Conservation (phyloP, 2,329 filamentous ascomycete species). For the Fusarium neocosmosporiellum region DNA sequence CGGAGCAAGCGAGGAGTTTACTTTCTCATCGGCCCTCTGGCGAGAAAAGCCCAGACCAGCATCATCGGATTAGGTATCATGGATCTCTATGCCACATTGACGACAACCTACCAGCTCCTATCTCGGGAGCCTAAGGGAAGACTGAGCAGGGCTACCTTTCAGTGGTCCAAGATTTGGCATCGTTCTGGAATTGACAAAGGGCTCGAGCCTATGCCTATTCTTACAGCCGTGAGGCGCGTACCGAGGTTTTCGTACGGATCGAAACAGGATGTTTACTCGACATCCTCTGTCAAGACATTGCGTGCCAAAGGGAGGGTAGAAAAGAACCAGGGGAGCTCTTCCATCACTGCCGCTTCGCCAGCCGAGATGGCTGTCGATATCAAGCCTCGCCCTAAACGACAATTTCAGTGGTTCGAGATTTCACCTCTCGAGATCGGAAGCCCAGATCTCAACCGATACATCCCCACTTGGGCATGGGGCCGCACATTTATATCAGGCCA, state of each 20-base stretch:
- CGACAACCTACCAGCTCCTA: slow-evolving; percentile 29
- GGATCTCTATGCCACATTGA: slow-evolving; percentile 39
- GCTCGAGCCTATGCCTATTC: slow-evolving; percentile 34
- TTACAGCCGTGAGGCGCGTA: slow-evolving; percentile 33
- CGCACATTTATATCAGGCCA: slow-evolving; percentile 35
- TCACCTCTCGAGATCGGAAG: slow-evolving; percentile 36
- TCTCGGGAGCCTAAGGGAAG: slow-evolving; percentile 22
- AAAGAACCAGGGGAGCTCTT: accelerated
- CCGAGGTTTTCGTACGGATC: slow-evolving; percentile 22
- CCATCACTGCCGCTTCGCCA: accelerated
- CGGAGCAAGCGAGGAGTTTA: slow-evolving; percentile 34
- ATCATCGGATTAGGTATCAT: slow-evolving; percentile 39
- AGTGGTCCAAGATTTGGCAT: slow-evolving; percentile 34
- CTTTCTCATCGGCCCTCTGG: slow-evolving; percentile 33
- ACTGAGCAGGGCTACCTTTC: slow-evolving; percentile 34
- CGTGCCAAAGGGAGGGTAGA: background rate
- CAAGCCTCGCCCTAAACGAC: background rate
- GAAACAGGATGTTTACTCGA: slow-evolving; percentile 1
- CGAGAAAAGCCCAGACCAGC: slow-evolving; percentile 37
- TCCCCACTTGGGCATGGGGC: slow-evolving; percentile 40
- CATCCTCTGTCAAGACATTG: background rate
- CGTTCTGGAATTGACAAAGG: slow-evolving; percentile 24
- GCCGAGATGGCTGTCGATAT: accelerated
- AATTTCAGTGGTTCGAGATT: slow-evolving; percentile 41
- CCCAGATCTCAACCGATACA: slow-evolving; percentile 29